These are phyloP conservation scores for Gracilaria domingensis DNA, from an alignment of 23 red algal species.

Conservation along the genomic window DNA sequence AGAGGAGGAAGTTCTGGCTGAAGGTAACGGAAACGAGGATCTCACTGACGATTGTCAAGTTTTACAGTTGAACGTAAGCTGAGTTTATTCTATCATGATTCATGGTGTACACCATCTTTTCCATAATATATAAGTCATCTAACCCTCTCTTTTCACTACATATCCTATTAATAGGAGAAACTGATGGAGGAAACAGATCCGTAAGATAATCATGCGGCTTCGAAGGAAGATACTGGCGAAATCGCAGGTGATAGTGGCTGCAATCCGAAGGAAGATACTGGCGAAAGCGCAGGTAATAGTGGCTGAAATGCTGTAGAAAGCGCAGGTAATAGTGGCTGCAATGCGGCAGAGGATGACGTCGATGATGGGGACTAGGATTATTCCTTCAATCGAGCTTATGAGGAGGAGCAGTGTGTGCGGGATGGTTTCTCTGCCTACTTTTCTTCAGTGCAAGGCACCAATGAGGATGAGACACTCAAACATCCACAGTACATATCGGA, in stretches of 20 bases:
- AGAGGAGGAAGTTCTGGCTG: background rate
- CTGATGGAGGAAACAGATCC: too few relatives aligned
- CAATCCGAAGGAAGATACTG: background rate
- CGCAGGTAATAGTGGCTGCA: background rate
- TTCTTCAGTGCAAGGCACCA: background rate
- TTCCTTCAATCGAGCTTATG: background rate
- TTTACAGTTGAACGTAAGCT: background rate
- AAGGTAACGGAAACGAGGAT: background rate
- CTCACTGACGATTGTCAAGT: background rate
- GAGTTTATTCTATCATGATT: background rate
- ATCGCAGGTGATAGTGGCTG: too few relatives aligned
- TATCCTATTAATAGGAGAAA: too few relatives aligned
- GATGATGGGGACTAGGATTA: background rate
- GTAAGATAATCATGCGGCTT: too few relatives aligned
- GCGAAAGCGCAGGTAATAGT: background rate
- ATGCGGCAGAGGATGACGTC: background rate
- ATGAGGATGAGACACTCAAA: background rate
- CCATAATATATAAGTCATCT: too few relatives aligned
- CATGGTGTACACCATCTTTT: too few relatives aligned
- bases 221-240: too few relatives aligned
- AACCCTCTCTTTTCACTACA: background rate
- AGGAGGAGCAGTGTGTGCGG: background rate
- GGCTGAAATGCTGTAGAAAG: background rate
- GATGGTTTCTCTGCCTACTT: background rate
- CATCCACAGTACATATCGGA: background rate